Evolutionary conservation across 164 flowering plant species (phyloP).

Genomic region (Stephania yunnanensis): DNA sequence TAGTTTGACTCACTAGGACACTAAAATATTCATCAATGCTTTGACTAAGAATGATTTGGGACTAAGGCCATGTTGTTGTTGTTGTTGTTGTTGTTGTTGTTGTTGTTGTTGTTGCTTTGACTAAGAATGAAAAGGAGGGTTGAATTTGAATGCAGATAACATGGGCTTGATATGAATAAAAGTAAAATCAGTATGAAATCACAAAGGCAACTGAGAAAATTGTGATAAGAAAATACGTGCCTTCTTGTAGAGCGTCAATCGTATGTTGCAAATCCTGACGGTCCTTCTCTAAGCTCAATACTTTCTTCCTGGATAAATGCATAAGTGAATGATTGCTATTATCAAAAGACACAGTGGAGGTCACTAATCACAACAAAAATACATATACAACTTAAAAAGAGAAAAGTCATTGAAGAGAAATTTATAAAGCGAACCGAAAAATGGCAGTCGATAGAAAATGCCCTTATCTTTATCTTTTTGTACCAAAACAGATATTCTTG

Average conservation of each 20-base stretch:
- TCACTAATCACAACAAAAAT: neutral
- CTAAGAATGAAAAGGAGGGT: neutral
- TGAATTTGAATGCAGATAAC: neutral
- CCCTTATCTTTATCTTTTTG: too few relatives aligned
- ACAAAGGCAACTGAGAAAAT: neutral
- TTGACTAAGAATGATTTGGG: too few relatives aligned
- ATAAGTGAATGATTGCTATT: slow-evolving; percentile 1
- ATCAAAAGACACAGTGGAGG: neutral
- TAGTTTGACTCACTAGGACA: neutral
- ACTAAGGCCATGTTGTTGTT: too few relatives aligned
- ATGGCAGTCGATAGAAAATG: neutral
- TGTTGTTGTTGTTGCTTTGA: too few relatives aligned
- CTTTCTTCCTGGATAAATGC: slow-evolving; percentile 55
- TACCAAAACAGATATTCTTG: too few relatives aligned
- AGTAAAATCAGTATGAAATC: neutral
- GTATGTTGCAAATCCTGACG: slow-evolving; percentile 75
- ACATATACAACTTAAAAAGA: too few relatives aligned
- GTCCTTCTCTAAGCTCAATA: slow-evolving; percentile 74
- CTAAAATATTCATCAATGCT: neutral
- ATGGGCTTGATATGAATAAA: neutral
- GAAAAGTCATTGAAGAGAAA: too few relatives aligned
- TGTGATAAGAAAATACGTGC: slow-evolving; percentile 25
- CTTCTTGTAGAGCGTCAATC: slow-evolving; percentile 86
- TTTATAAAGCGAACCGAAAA: neutral
- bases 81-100: too few relatives aligned